A percentile compares a stretch with the other conserved stretches of the same genome.
Evolutionary conservation across 768 basidiomycete species (phyloP).

Genomic region (Pulveroboletus sp.): DNA sequence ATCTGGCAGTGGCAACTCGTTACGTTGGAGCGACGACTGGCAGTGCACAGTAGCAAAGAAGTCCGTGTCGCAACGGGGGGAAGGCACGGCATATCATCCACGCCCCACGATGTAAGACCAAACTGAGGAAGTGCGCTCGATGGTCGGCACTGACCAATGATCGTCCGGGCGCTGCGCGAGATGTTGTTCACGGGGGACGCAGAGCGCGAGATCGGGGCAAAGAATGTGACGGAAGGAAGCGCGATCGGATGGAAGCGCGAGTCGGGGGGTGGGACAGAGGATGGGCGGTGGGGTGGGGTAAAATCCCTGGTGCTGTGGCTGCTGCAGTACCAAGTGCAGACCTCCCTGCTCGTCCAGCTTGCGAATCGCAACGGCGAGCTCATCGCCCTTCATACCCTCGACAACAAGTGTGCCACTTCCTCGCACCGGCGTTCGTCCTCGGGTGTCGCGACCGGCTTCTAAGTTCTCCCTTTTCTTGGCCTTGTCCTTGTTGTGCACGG

Average conservation of each 20-base stretch:
- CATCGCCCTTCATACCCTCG: conserved; percentile 66
- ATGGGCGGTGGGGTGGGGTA: conserved; percentile 52
- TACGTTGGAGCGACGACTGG: conserved; percentile 40
- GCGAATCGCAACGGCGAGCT: conserved; percentile 60
- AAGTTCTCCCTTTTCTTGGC: conserved; percentile 39
- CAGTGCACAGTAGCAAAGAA: conserved; percentile 14
- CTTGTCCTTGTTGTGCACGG: conserved; percentile 45
- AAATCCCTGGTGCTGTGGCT: conserved; percentile 14
- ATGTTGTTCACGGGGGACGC: conserved; percentile 44
- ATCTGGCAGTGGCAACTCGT: conserved; percentile 48
- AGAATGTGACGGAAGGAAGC: conserved; percentile 42
- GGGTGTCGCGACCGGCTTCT: conserved; percentile 12
- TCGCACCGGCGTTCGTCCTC: conserved; percentile 37
- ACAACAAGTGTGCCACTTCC: conserved; percentile 60
- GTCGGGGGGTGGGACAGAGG: conserved; percentile 59
- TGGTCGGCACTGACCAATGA: conserved; percentile 47
- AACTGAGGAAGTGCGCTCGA: conserved; percentile 41
- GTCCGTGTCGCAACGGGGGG: not conserved
- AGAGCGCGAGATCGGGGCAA: conserved; percentile 38
- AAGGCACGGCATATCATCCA: conserved; percentile 26
- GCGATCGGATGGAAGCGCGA: conserved; percentile 37
- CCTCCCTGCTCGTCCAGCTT: conserved; percentile 39
- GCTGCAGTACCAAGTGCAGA: not conserved
- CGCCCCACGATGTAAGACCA: conserved; percentile 27
- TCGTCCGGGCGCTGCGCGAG: conserved; percentile 39